A percentile compares a stretch with the other conserved stretches of the same genome.
These are phyloP conservation scores for Naganishia kalamii DNA, from an alignment of 768 basidiomycete genomes.

Conservation along the genomic window DNA sequence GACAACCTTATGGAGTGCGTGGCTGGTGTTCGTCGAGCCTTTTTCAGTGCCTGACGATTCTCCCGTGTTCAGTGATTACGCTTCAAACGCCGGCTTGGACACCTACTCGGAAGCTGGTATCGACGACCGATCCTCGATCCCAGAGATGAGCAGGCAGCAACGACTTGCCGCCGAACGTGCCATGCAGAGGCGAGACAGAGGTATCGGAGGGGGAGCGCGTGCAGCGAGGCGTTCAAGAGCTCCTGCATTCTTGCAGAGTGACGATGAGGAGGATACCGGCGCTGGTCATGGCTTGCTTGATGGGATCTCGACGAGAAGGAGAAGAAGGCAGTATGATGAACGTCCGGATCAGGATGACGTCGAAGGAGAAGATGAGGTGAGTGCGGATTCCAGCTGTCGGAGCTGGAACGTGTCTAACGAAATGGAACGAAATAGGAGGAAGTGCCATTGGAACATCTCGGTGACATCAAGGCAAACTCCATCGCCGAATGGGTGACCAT, in stretches of 20 bases:
- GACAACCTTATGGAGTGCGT: slow-evolving; percentile 67
- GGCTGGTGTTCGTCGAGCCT: slow-evolving; percentile 30
- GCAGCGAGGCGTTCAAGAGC: slow-evolving; percentile 73
- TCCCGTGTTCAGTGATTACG: slow-evolving; percentile 60
- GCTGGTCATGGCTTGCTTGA: slow-evolving; percentile 60
- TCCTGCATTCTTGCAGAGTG: slow-evolving; percentile 79
- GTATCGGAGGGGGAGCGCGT: slow-evolving; percentile 59
- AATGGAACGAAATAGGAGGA: slow-evolving; percentile 56
- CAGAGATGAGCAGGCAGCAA: slow-evolving; percentile 40
- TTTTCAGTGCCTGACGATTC: not conserved
- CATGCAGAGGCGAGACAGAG: slow-evolving; percentile 85
- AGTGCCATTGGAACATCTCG: slow-evolving; percentile 87
- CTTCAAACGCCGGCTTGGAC: slow-evolving; percentile 72
- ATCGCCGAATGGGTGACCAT: slow-evolving; percentile 97
- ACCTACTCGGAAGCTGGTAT: slow-evolving; percentile 79
- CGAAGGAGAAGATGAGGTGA: slow-evolving; percentile 54
- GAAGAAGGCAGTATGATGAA: slow-evolving; percentile 90
- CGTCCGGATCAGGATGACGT: slow-evolving; percentile 81
- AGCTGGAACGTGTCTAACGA: not conserved
- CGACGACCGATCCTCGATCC: slow-evolving; percentile 56
- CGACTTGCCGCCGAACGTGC: slow-evolving; percentile 69
- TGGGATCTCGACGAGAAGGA: slow-evolving; percentile 68
- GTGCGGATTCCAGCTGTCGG: not conserved
- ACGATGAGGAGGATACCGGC: slow-evolving; percentile 70
- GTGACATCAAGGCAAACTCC: slow-evolving; percentile 95